phyloP scores from a whole-genome alignment of 2,329 filamentous ascomycete species.

The Arthrinium puccinioides region DNA sequence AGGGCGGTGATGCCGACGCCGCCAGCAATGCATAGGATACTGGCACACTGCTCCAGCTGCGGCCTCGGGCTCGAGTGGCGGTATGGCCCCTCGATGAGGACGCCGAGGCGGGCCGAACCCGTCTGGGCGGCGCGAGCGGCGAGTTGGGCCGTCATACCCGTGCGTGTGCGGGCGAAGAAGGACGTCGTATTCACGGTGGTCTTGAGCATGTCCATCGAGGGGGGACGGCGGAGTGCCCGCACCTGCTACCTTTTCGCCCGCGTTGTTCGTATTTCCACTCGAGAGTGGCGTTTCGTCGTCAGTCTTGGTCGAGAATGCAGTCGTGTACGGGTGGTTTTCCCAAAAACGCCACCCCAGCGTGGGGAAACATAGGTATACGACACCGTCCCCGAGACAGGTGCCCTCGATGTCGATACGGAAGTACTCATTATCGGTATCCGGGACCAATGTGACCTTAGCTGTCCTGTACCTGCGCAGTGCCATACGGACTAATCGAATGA shows the following conservation, averaged over 20 bases:
- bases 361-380: neutral
- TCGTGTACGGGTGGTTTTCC: neutral
- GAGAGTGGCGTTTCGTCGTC: too few relatives aligned
- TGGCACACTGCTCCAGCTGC: neutral
- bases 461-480: neutral
- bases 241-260: too few relatives aligned
- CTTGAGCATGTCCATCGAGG: too few relatives aligned
- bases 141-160: neutral
- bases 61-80: neutral
- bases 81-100: neutral
- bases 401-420: neutral
- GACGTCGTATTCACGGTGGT: too few relatives aligned
- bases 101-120: neutral
- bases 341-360: neutral
- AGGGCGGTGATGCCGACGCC: neutral
- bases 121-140: neutral
- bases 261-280: too few relatives aligned
- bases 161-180: neutral
- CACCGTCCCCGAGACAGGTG: neutral
- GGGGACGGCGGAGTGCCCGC: neutral
- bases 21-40: neutral
- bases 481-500: neutral
- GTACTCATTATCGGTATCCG: neutral
- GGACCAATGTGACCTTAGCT: neutral
- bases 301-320: too few relatives aligned